These are phyloP conservation scores for Paxillus ammoniavirescens DNA, from an alignment of 768 basidiomycete genomes.

Conservation along the genomic window DNA sequence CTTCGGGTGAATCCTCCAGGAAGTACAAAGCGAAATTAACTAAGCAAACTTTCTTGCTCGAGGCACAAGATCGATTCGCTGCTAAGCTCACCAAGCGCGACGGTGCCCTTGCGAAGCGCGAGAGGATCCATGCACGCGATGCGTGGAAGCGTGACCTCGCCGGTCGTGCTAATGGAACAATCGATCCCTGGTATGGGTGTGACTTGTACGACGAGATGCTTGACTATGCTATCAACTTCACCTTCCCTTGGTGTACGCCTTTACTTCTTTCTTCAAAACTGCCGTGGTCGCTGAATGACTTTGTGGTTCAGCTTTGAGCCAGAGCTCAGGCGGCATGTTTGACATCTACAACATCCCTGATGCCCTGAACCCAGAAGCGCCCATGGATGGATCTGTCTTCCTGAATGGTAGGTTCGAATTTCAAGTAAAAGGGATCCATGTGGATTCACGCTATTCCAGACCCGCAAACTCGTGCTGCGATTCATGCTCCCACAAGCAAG, in stretches of 20 bases:
- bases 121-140: constrained; percentile 22
- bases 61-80: constrained; percentile 21
- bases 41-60: constrained; percentile 17
- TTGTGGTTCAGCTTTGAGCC: constrained; percentile 15
- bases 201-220: constrained; percentile 60
- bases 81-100: constrained; percentile 21
- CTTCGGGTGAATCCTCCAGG: background rate
- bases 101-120: constrained; percentile 21
- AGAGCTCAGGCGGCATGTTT: constrained; percentile 33
- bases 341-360: constrained; percentile 56
- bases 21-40: constrained; percentile 19
- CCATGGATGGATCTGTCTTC: constrained; percentile 53
- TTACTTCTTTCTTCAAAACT: background rate
- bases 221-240: constrained; percentile 73
- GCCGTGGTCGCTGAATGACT: constrained; percentile 5
- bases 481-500: constrained; percentile 67
- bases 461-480: constrained; percentile 50
- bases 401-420: constrained; percentile 51
- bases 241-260: constrained; percentile 55
- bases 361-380: constrained; percentile 49
- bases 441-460: constrained; percentile 34
- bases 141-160: constrained; percentile 47
- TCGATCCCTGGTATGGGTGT: constrained; percentile 68
- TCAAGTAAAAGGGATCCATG: background rate
- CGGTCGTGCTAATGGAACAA: constrained; percentile 49